Percentiles rank a stretch among this genome's conserved stretches.
phyloP scores from a whole-genome alignment of 192 early-diverging fungal genomes.

The Cladochytrium replicatum region DNA sequence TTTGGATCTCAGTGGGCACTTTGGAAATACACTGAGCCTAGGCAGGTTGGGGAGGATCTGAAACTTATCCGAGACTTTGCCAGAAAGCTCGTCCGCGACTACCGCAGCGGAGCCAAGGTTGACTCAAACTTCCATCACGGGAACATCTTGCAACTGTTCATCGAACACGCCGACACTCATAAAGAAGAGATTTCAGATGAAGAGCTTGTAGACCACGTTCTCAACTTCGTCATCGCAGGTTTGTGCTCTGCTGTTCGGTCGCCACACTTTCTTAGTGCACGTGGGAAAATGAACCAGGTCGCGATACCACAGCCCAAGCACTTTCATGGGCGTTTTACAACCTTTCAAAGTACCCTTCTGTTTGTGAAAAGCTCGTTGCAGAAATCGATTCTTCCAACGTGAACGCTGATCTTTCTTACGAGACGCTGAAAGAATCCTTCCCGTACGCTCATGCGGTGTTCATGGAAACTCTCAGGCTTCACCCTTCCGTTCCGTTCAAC shows the following conservation, averaged over 20 bases:
- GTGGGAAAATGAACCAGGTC: constrained; percentile 29
- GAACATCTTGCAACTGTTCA: constrained; percentile 26
- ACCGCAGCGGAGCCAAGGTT: background rate
- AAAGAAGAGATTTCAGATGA: constrained; percentile 14
- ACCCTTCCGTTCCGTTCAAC: constrained; percentile 56
- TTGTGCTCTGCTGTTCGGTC: too few species aligned
- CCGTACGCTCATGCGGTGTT: constrained; percentile 44
- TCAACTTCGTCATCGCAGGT: constrained; percentile 35
- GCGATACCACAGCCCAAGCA: constrained; percentile 52
- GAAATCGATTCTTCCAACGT: constrained; percentile 28
- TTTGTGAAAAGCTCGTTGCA: constrained; percentile 7
- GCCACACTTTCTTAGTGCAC: too few species aligned
- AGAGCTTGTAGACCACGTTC: constrained; percentile 20
- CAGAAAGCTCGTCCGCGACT: constrained; percentile 6
- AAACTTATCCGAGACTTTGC: constrained; percentile 18
- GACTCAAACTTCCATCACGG: background rate
- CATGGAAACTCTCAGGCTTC: constrained; percentile 52
- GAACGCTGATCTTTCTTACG: constrained; percentile 8
- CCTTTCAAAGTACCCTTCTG: constrained; percentile 28
- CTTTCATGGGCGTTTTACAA: constrained; percentile 42
- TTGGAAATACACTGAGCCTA: background rate
- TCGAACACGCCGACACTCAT: constrained; percentile 15
- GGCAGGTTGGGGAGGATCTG: constrained; percentile 3
- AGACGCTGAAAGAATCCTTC: constrained; percentile 21
- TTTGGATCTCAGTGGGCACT: too few species aligned